phyloP scores from a whole-genome alignment of 1,139 yeast species.

The Protomyces inouyei region DNA sequence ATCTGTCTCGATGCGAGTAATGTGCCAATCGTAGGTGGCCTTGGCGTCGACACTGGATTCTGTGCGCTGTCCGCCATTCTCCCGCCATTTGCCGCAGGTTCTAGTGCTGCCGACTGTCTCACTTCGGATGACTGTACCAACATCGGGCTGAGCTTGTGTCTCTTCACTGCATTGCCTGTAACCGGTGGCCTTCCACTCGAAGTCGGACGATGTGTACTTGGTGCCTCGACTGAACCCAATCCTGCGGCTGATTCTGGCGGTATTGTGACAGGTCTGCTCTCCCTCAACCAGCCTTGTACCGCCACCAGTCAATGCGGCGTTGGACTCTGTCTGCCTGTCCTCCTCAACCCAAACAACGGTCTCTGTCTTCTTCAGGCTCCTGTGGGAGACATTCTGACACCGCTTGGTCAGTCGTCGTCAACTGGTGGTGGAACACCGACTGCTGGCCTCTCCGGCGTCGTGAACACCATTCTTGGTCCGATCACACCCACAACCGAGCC shows the following conservation, averaged over 20 bases:
- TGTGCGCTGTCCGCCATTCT: neutral
- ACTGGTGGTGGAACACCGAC: neutral
- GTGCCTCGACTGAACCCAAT: neutral
- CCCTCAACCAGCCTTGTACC: neutral
- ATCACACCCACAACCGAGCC: neutral
- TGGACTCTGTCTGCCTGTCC: neutral
- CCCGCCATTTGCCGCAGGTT: neutral
- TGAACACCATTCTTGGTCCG: neutral
- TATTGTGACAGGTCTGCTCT: neutral
- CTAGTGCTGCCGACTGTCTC: neutral
- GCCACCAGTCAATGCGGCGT: neutral
- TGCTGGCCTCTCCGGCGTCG: neutral
- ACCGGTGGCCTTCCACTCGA: neutral
- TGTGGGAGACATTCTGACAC: neutral
- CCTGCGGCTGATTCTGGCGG: neutral
- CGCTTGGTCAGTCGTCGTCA: neutral
- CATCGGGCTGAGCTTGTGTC: slow-evolving; percentile 7
- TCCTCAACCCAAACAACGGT: neutral
- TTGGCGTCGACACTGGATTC: neutral
- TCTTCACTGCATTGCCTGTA: neutral
- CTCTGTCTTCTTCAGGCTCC: neutral
- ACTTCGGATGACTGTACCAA: neutral
- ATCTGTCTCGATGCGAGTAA: neutral
- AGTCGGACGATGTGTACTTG: neutral
- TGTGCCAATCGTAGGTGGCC: neutral